A percentile compares a stretch with the other conserved stretches of the same genome.
These are phyloP conservation scores for Rhodofomes roseus DNA, from an alignment of 1,284 basidiomycete genomes.

Conservation along the genomic window DNA sequence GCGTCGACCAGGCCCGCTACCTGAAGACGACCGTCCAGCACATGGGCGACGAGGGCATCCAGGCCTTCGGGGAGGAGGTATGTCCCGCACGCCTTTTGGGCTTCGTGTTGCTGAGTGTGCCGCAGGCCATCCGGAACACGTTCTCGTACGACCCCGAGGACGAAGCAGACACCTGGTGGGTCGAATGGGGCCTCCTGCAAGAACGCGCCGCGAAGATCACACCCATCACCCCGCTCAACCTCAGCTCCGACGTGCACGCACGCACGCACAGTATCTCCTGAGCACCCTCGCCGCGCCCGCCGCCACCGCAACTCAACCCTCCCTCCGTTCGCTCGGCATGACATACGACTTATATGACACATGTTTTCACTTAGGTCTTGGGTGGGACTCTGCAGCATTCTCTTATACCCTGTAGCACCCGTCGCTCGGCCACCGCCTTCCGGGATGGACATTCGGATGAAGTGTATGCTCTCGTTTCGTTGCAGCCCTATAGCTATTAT, in stretches of 20 bases:
- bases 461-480: background rate
- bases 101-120: background rate
- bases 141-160: slow-evolving; percentile 35
- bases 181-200: slow-evolving; percentile 30
- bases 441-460: background rate
- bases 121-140: background rate
- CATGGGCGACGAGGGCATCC: background rate
- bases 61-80: background rate
- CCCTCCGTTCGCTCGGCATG: background rate
- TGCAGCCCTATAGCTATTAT: background rate
- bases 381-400: background rate
- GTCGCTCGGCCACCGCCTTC: background rate
- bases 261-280: background rate
- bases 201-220: slow-evolving; percentile 20
- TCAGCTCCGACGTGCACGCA: background rate
- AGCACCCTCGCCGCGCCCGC: background rate
- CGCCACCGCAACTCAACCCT: background rate
- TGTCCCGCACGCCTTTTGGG: background rate
- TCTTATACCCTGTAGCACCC: background rate
- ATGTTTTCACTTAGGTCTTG: background rate
- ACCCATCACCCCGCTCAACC: background rate
- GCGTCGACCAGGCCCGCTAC: slow-evolving; percentile 9
- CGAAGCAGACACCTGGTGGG: slow-evolving; percentile 35
- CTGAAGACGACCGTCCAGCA: slow-evolving; percentile 8
- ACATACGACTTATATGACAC: background rate